These are phyloP conservation scores for Xylaria sp. DNA, from an alignment of 2,329 filamentous ascomycete species.

Conservation along the genomic window DNA sequence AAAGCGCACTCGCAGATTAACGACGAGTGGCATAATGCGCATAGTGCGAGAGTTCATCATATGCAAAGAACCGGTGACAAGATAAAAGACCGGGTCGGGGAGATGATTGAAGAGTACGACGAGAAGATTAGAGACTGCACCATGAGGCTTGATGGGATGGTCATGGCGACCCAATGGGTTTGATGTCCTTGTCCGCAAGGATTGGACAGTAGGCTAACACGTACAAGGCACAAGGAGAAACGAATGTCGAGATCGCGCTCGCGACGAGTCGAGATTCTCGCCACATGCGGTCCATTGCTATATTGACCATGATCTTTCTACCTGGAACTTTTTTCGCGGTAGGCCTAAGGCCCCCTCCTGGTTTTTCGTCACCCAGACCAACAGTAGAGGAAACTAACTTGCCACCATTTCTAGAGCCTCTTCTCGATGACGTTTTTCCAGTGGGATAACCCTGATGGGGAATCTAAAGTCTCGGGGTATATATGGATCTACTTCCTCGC, in stretches of 20 bases:
- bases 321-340: constrained; percentile 38
- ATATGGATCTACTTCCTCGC: constrained; percentile 29
- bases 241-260: constrained; percentile 35
- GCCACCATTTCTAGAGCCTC: constrained; percentile 19
- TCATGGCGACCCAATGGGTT: constrained; percentile 42
- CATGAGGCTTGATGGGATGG: constrained; percentile 41
- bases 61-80: constrained; percentile 12
- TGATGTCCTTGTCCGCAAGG: neutral
- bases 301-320: constrained; percentile 38
- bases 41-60: too few relatives aligned
- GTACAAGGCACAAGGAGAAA: constrained; percentile 33
- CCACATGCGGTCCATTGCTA: constrained; percentile 35
- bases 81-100: constrained; percentile 25
- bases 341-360: neutral
- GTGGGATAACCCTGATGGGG: constrained; percentile 18
- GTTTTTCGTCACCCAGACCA: neutral
- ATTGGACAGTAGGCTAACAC: neutral
- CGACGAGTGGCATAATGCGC: neutral
- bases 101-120: constrained; percentile 36
- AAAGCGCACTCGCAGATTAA: neutral
- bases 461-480: constrained; percentile 18
- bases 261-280: constrained; percentile 33
- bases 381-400: neutral
- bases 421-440: constrained; percentile 34
- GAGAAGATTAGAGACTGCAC: constrained; percentile 38